phyloP scores from a whole-genome alignment of 2,329 filamentous ascomycete species.

The Tolypocladium inflatum region DNA sequence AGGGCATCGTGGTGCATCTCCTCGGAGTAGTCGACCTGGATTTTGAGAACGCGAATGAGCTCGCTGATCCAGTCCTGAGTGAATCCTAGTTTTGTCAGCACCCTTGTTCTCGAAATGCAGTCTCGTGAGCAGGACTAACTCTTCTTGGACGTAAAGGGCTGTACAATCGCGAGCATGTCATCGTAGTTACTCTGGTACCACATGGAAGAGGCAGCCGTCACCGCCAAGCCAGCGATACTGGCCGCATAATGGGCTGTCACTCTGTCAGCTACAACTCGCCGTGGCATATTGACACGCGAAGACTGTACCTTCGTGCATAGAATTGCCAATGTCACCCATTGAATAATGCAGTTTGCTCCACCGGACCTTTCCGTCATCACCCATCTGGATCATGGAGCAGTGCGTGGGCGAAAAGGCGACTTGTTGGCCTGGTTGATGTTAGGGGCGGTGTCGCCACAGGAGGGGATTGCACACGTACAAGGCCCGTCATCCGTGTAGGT shows the following conservation, averaged over 20 bases:
- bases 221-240: slow-evolving; percentile 52
- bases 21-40: slow-evolving; percentile 73
- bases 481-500: slow-evolving; percentile 56
- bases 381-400: slow-evolving; percentile 48
- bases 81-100: slow-evolving; percentile 36
- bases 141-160: slow-evolving; percentile 30
- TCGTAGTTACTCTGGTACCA: slow-evolving; percentile 47
- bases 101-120: background rate
- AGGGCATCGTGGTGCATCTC: slow-evolving; percentile 64
- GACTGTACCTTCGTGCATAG: slow-evolving; percentile 37
- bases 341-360: slow-evolving; percentile 49
- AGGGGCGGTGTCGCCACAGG: background rate
- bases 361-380: slow-evolving; percentile 47
- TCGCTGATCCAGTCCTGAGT: slow-evolving; percentile 54
- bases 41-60: slow-evolving; percentile 58
- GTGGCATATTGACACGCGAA: background rate
- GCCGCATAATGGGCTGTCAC: slow-evolving; percentile 42
- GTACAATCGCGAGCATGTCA: slow-evolving; percentile 62
- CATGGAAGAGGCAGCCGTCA: slow-evolving; percentile 37
- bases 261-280: slow-evolving; percentile 5
- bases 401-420: slow-evolving; percentile 52
- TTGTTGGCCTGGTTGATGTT: slow-evolving; percentile 38
- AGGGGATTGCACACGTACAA: slow-evolving; percentile 35
- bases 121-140: slow-evolving; percentile 9
- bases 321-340: slow-evolving; percentile 35